Evolutionary conservation across 2,329 filamentous ascomycete species (phyloP).

Genomic region (Cytospora piceae): DNA sequence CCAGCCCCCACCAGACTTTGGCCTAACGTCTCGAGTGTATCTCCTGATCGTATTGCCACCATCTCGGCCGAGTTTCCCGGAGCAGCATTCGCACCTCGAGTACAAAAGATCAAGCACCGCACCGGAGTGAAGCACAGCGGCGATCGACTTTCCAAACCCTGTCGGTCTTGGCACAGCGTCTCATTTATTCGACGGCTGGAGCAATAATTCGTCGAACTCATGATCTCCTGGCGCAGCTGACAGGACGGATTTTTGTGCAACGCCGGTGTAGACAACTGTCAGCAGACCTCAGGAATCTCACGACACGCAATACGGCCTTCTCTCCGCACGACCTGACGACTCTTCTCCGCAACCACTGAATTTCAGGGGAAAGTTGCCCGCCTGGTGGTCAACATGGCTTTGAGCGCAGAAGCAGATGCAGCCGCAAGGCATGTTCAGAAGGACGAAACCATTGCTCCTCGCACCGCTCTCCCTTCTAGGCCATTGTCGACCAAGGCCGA

Average conservation of each 20-base stretch:
- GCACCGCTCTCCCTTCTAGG: conserved; percentile 35
- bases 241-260: conserved; percentile 25
- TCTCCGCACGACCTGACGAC: conserved; percentile 26
- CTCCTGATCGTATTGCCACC: conserved; percentile 27
- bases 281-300: conserved; percentile 21
- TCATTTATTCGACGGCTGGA: conserved; percentile 3
- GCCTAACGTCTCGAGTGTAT: conserved; percentile 12
- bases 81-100: conserved; percentile 8
- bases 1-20: background rate
- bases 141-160: background rate
- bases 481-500: conserved; percentile 33
- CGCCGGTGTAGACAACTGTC: conserved; percentile 25
- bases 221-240: conserved; percentile 25
- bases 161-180: conserved; percentile 2
- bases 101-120: conserved; percentile 10
- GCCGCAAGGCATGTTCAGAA: conserved; percentile 19
- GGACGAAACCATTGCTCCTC: conserved; percentile 23
- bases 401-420: conserved; percentile 24
- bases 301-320: conserved; percentile 13
- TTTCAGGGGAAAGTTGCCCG: background rate
- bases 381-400: conserved; percentile 26
- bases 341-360: background rate
- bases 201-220: conserved; percentile 14
- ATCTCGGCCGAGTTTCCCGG: conserved; percentile 18
- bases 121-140: conserved; percentile 1